A percentile compares a stretch with the other conserved stretches of the same genome.
phyloP scores from a whole-genome alignment of 768 basidiomycete species.

The Leccinum longicurvipes region DNA sequence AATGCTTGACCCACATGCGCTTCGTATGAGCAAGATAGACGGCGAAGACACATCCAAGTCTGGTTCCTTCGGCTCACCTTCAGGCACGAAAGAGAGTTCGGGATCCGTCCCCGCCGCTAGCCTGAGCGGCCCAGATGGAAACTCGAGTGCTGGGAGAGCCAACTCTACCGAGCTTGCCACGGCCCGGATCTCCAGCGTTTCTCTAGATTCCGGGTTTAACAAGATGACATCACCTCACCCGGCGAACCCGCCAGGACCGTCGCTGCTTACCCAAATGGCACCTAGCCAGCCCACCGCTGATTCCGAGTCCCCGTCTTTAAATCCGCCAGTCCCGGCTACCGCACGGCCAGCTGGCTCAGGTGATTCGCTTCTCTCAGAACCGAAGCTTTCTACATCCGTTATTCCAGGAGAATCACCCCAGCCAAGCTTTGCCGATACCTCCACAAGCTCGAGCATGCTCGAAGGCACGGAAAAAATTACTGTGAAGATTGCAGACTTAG shows the following conservation, averaged over 20 bases:
- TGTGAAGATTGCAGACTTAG: conserved; percentile 98
- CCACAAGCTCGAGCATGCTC: conserved; percentile 28
- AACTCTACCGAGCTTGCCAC: conserved; percentile 44
- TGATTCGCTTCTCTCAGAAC: conserved; percentile 14
- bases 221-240: conserved; percentile 37
- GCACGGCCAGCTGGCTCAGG: conserved; percentile 20
- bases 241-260: conserved; percentile 53
- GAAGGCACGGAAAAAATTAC: conserved; percentile 71
- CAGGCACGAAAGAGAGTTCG: conserved; percentile 22
- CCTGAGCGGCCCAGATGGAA: conserved; percentile 10
- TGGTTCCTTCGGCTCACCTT: conserved; percentile 29
- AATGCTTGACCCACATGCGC: conserved; percentile 81
- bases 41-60: conserved; percentile 37
- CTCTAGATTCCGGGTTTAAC: conserved; percentile 38
- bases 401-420: conserved; percentile 29
- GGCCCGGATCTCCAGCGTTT: conserved; percentile 50
- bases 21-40: conserved; percentile 91
- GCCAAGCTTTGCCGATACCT: conserved; percentile 23
- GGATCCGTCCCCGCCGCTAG: conserved; percentile 16
- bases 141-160: conserved; percentile 21
- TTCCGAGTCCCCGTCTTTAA: conserved; percentile 23
- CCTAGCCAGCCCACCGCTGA: conserved; percentile 29
- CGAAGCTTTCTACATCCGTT: conserved; percentile 27
- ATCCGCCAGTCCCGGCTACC: conserved; percentile 27
- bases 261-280: conserved; percentile 71